Percentiles rank a stretch among this genome's conserved stretches.
phyloP scores from a whole-genome alignment of 2,329 filamentous ascomycete genomes.

The Claviceps arundinis region DNA sequence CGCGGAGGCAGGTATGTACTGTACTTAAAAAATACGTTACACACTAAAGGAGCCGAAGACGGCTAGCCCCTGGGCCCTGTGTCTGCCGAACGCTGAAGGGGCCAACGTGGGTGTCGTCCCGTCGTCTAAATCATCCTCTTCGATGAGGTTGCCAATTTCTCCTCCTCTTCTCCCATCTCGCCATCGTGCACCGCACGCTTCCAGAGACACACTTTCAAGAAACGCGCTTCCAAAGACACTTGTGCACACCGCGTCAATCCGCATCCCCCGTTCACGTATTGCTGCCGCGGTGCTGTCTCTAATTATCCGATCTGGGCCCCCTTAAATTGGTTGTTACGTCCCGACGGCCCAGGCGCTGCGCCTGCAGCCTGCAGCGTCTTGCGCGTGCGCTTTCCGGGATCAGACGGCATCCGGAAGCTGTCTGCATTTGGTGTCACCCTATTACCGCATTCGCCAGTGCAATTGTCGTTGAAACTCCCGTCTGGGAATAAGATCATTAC shows the following conservation, averaged over 20 bases:
- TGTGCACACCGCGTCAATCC: background rate
- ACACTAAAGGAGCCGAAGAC: background rate
- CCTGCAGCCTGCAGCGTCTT: background rate
- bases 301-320: background rate
- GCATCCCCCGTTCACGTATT: background rate
- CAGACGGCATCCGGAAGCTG: background rate
- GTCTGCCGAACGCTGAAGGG: background rate
- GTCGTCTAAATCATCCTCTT: background rate
- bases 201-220: background rate
- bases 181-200: background rate
- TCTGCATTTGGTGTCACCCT: background rate
- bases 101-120: background rate
- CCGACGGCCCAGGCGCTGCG: background rate
- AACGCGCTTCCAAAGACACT: background rate
- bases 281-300: background rate
- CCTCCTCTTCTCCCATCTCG: background rate
- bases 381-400: background rate
- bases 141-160: background rate
- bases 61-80: background rate
- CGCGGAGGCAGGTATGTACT: too few relatives aligned
- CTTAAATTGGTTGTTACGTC: background rate
- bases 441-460: background rate
- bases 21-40: too few relatives aligned
- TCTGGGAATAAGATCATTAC: background rate
- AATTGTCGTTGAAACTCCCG: background rate